Evolutionary conservation across 139 green algal genomes (phyloP), one percentile per base, ranked within the genome.

Genomic region (Chlorella ohadii): DNA sequence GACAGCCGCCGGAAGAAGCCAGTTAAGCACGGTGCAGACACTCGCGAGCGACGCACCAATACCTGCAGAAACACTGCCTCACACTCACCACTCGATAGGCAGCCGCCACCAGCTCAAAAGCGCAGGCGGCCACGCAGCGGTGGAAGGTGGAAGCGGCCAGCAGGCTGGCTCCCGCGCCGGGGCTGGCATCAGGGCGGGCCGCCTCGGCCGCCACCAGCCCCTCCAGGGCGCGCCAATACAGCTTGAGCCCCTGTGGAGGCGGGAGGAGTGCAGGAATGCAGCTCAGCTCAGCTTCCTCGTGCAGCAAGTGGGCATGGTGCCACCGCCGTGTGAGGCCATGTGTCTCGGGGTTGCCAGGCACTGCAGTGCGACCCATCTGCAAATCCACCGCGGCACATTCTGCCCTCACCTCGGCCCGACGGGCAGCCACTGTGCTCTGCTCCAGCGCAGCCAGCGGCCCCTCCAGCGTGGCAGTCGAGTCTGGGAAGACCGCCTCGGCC

Each of bases 91-190:
- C 56, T 36, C 76, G 76, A 39, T 82, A 94, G 12, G 84, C 81
- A 1, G 92, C 88, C 4, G 87, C 85, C 22, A 96, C 90, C 1
- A 82, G 23, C 81, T 94, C 92, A 47, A 90, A 90, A 38, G 85
- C 84, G 79, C 86, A 90, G 4, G 91, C 91, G 56, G 93, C 79
- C 59, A 96, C 73, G 75, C 87, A 89, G 38, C 84, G 86, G 78
- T 95, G 92, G 76, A 96, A 95, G 41, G 79, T 47, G 61, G 68
- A 39, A 2, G 72, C 71, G 20, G 57, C 73, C 31, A 94, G 81
- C 65, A 95, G 88, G 1, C 73, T 59, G 28, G 56, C 65, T 36
- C 71, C 36, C 11, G 64, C 61, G 16, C 68, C 31, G 41, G 65
- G 44, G 55, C 74, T 41, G 51, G 65, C 27, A 20, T 44, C n/a